Conservation (phyloP, 2,329 filamentous ascomycete genomes). For the Orbilia quercus region DNA sequence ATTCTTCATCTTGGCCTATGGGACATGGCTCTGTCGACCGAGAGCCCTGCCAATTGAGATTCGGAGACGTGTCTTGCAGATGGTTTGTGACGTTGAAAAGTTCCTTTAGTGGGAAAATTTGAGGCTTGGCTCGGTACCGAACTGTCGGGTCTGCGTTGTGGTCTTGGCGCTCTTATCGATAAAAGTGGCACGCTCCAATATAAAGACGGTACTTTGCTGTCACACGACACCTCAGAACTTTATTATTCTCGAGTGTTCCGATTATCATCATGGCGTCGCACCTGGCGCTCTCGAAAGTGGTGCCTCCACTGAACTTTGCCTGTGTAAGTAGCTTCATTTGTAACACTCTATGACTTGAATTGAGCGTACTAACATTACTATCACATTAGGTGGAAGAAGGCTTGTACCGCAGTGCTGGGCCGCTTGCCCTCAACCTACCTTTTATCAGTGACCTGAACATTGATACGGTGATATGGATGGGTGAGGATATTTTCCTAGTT, state of each 20-base stretch:
- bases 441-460: slow-evolving; percentile 50
- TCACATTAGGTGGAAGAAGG: slow-evolving; percentile 58
- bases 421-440: slow-evolving; percentile 44
- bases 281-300: slow-evolving; percentile 53
- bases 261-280: slow-evolving; percentile 48
- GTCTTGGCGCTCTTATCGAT: slow-evolving; percentile 51
- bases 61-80: not conserved
- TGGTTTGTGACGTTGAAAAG: slow-evolving; percentile 5
- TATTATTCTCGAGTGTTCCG: slow-evolving; percentile 2
- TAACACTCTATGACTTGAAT: not conserved
- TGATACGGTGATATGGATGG: slow-evolving; percentile 54
- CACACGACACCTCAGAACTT: slow-evolving; percentile 51
- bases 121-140: slow-evolving; percentile 38
- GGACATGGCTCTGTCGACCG: slow-evolving; percentile 38
- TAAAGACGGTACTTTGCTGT: slow-evolving; percentile 22
- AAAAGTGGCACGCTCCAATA: slow-evolving; percentile 48
- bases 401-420: slow-evolving; percentile 56
- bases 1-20: slow-evolving; percentile 63
- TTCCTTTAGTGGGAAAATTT: slow-evolving; percentile 44
- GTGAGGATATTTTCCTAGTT: slow-evolving; percentile 15
- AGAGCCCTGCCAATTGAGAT: slow-evolving; percentile 25
- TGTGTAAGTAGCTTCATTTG: slow-evolving; percentile 48
- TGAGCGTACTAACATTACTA: slow-evolving; percentile 12
- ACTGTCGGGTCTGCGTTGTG: slow-evolving; percentile 45
- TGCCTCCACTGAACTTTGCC: slow-evolving; percentile 60